phyloP scores from a whole-genome alignment of 2,329 filamentous ascomycete species.

The Neonectria neomacrospora region DNA sequence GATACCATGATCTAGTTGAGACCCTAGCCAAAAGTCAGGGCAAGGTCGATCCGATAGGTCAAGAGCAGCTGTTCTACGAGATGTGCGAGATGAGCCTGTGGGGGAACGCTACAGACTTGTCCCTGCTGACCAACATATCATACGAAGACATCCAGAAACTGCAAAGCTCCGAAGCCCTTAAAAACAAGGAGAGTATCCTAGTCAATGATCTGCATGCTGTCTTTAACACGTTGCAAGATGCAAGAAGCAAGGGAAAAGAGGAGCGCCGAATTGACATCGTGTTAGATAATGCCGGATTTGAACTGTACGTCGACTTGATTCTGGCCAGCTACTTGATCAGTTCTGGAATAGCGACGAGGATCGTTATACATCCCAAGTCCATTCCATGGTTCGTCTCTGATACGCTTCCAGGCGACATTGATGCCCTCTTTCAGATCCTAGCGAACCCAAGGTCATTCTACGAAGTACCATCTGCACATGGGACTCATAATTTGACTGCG shows the following conservation, averaged over 20 bases:
- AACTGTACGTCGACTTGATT: constrained; percentile 75
- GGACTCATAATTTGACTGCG: too few species aligned
- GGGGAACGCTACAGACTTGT: constrained; percentile 76
- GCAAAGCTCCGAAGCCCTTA: constrained; percentile 71
- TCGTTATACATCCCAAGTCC: constrained; percentile 74
- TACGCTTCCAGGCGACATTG: constrained; percentile 71
- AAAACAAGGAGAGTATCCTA: constrained; percentile 74
- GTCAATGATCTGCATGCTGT: constrained; percentile 69
- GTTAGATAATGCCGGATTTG: constrained; percentile 78
- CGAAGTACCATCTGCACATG: too few species aligned
- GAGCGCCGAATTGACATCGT: constrained; percentile 73
- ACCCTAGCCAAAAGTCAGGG: background rate
- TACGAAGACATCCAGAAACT: constrained; percentile 77
- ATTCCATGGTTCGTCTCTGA: constrained; percentile 80
- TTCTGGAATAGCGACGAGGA: constrained; percentile 68
- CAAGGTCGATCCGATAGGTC: constrained; percentile 45
- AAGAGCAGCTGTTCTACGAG: constrained; percentile 60
- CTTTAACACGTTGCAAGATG: constrained; percentile 58
- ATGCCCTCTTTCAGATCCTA: background rate
- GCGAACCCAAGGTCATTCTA: too few species aligned
- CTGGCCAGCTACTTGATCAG: constrained; percentile 74
- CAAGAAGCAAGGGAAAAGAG: constrained; percentile 32
- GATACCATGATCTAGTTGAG: too few species aligned
- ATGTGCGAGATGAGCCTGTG: constrained; percentile 76
- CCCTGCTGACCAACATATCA: constrained; percentile 70